A percentile compares a stretch with the other conserved stretches of the same genome.
These are phyloP conservation scores for Yueomyces sp. DNA, from an alignment of 1,139 yeast genomes.

Conservation along the genomic window DNA sequence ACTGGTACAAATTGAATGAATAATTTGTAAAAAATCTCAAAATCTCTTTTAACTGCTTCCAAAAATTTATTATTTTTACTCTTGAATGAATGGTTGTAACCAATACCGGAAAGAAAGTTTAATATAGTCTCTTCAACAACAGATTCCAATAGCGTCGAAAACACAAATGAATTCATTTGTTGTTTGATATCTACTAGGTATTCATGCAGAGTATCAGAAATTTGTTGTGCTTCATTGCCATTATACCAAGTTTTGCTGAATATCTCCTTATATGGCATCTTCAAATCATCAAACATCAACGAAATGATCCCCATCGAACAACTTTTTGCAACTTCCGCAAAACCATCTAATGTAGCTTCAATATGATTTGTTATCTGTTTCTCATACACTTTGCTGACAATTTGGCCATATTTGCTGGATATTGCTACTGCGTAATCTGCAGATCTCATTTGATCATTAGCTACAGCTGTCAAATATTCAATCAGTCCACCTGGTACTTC, in stretches of 20 bases:
- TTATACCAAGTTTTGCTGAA: constrained; percentile 40
- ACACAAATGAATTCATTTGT: constrained; percentile 36
- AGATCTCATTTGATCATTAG: constrained; percentile 79
- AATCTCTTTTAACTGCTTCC: constrained; percentile 57
- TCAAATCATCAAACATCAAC: constrained; percentile 62
- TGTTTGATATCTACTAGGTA: constrained; percentile 51
- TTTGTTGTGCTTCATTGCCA: constrained; percentile 41
- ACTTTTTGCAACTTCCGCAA: constrained; percentile 62
- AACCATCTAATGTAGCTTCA: constrained; percentile 59
- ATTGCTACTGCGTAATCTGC: constrained; percentile 73
- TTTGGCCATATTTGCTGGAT: constrained; percentile 46
- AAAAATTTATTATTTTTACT: constrained; percentile 30
- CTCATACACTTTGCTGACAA: constrained; percentile 57
- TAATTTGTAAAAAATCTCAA: constrained; percentile 48
- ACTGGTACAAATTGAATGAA: constrained; percentile 40
- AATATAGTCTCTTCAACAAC: constrained; percentile 37
- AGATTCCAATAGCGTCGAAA: constrained; percentile 40
- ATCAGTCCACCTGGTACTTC: constrained; percentile 65
- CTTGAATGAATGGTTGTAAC: constrained; percentile 27
- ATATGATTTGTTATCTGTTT: constrained; percentile 42
- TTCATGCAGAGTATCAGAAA: constrained; percentile 63
- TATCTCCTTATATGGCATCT: constrained; percentile 33
- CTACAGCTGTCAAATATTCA: constrained; percentile 74
- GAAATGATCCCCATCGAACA: constrained; percentile 52
- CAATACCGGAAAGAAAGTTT: constrained; percentile 36